Conservation (phyloP, 805 yeast species). For the Pichia scutulata region DNA sequence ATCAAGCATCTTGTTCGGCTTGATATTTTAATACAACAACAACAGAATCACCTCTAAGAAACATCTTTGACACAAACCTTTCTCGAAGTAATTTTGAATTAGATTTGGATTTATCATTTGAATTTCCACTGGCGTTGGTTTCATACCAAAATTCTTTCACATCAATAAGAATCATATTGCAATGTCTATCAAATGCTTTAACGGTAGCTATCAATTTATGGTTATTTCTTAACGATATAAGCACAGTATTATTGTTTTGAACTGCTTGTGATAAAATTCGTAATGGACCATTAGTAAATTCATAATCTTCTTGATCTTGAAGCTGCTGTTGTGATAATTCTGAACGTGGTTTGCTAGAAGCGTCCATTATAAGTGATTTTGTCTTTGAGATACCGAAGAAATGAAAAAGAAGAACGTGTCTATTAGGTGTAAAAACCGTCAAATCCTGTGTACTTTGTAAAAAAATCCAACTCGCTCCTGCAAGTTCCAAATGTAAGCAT, state of each 20-base stretch:
- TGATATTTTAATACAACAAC: conserved; percentile 53
- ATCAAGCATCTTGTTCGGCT: not conserved
- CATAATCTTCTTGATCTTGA: conserved; percentile 79
- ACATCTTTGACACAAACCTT: conserved; percentile 81
- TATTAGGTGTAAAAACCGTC: no score
- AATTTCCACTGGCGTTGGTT: not conserved
- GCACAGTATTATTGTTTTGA: conserved; percentile 53
- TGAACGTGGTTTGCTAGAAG: not conserved
- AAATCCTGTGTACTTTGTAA: no score
- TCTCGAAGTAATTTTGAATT: conserved; percentile 49
- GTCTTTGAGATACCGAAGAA: no score
- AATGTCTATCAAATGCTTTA: conserved; percentile 92
- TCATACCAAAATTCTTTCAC: conserved; percentile 70
- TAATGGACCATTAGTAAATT: conserved; percentile 86
- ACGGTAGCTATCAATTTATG: conserved; percentile 87
- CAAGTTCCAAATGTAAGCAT: no score
- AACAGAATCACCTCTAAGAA: conserved; percentile 92
- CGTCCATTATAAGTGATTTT: not conserved
- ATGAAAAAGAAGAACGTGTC: no score
- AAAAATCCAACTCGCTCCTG: no score
- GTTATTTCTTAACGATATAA: conserved; percentile 86
- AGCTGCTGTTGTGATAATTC: conserved; percentile 31
- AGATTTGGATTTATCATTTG: not conserved
- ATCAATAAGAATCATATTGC: conserved; percentile 86
- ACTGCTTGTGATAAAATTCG: conserved; percentile 81